Evolutionary conservation across 2,329 filamentous ascomycete species (phyloP).

Genomic region (Phialophora verrucosa): DNA sequence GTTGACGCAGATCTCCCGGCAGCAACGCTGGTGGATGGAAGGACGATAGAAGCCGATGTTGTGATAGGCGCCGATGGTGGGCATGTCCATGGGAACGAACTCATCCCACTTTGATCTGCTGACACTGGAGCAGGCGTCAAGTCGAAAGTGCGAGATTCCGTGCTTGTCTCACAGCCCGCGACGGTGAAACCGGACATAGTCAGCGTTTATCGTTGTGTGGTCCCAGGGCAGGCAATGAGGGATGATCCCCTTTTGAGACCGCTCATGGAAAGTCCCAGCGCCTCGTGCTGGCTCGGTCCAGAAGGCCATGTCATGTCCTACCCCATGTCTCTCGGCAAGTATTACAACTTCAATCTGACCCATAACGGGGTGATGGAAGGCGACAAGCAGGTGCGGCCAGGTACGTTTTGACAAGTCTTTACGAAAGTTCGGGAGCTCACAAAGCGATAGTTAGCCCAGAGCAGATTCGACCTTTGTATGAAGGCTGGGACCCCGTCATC

Average conservation of each 20-base stretch:
- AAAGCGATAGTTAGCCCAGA: too few species aligned
- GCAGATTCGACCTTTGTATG: too few species aligned
- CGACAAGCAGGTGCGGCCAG: neutral
- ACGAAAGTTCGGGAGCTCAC: too few species aligned
- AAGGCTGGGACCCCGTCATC: constrained; percentile 27
- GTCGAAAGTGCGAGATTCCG: constrained; percentile 64
- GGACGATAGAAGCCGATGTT: constrained; percentile 47
- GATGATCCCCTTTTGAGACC: constrained; percentile 54
- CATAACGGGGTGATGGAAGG: constrained; percentile 3
- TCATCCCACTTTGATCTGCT: constrained; percentile 52
- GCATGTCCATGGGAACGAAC: constrained; percentile 52
- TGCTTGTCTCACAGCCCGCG: too few species aligned
- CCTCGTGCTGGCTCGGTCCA: constrained; percentile 63
- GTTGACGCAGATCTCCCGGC: too few species aligned
- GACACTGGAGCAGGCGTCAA: constrained; percentile 52
- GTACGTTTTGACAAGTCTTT: too few species aligned
- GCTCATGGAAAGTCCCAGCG: constrained; percentile 55
- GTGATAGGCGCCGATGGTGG: constrained; percentile 58
- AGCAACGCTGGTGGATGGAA: constrained; percentile 45
- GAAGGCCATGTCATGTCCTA: constrained; percentile 58
- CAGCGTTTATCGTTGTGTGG: too few species aligned
- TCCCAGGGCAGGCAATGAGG: constrained; percentile 56
- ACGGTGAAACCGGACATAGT: too few species aligned
- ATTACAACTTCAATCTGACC: constrained; percentile 55
- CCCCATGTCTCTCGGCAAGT: constrained; percentile 50